Evolutionary conservation across 495 filamentous ascomycete species (phyloP).

Genomic region (Penicillium desertorum): DNA sequence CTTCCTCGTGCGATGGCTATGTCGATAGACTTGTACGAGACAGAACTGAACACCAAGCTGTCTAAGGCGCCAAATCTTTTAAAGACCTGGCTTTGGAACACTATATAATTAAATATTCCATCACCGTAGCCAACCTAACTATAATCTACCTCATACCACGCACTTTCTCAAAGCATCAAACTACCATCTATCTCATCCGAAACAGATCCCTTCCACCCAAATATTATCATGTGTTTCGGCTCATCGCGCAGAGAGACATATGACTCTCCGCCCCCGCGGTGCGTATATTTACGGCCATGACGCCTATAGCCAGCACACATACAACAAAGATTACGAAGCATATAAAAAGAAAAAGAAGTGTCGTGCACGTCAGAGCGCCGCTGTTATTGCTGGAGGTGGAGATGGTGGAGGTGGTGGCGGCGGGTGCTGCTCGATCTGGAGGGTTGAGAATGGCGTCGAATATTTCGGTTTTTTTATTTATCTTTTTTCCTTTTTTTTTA

Average conservation of each 20-base stretch:
- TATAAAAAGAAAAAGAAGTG: neutral
- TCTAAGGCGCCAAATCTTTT: neutral
- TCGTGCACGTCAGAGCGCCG: neutral
- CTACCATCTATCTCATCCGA: neutral
- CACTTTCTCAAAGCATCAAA: neutral
- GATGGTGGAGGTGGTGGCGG: constrained; percentile 10
- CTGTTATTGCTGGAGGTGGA: neutral
- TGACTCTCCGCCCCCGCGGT: constrained; percentile 9
- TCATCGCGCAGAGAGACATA: neutral
- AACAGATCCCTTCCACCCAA: neutral
- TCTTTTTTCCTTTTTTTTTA: neutral
- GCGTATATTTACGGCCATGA: neutral
- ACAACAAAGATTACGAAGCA: neutral
- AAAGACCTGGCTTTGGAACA: neutral
- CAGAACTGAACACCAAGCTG: neutral
- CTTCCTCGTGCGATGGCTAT: constrained; percentile 6
- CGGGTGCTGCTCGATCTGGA: neutral
- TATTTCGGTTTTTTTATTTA: too few relatives aligned
- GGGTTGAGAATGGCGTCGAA: neutral
- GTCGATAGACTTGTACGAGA: neutral
- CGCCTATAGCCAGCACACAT: neutral
- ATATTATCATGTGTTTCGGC: constrained; percentile 19
- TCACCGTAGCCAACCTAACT: neutral
- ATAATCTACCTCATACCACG: neutral
- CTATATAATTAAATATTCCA: neutral